Evolutionary conservation across 202 grass and related monocot genomes (phyloP).

Genomic region (Panicum hallii): DNA sequence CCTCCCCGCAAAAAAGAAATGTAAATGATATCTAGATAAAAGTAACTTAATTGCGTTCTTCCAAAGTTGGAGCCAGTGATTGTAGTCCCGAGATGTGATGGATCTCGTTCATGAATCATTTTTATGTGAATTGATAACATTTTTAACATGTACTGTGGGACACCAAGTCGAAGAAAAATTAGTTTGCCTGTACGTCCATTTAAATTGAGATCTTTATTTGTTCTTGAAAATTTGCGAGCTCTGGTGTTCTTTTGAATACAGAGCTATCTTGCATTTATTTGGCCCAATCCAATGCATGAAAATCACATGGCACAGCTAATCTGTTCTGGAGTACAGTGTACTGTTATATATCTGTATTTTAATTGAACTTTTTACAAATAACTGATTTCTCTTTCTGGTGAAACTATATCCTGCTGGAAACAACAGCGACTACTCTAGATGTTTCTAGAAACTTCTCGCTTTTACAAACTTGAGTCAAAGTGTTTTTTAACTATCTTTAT

Average conservation of each 20-base stretch:
- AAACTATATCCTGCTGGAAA: neutral
- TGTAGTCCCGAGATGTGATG: neutral
- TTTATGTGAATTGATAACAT: neutral
- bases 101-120: constrained; percentile 8
- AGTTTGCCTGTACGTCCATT: neutral
- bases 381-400: neutral
- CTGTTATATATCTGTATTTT: constrained; percentile 4
- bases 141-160: constrained; percentile 12
- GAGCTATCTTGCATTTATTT: constrained; percentile 53
- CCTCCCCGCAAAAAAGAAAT: neutral
- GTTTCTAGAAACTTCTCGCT: neutral
- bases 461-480: neutral
- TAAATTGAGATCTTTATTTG: constrained; percentile 31
- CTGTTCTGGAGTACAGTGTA: constrained; percentile 36
- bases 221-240: constrained; percentile 21
- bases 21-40: neutral
- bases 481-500: neutral
- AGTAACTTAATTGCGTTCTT: neutral
- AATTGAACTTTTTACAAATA: neutral
- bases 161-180: constrained; percentile 26
- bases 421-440: too few relatives aligned
- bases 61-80: neutral
- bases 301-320: constrained; percentile 39
- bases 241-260: constrained; percentile 29
- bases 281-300: constrained; percentile 52